Conservation (phyloP, 306 rosid species). For the Prunus armeniaca region DNA sequence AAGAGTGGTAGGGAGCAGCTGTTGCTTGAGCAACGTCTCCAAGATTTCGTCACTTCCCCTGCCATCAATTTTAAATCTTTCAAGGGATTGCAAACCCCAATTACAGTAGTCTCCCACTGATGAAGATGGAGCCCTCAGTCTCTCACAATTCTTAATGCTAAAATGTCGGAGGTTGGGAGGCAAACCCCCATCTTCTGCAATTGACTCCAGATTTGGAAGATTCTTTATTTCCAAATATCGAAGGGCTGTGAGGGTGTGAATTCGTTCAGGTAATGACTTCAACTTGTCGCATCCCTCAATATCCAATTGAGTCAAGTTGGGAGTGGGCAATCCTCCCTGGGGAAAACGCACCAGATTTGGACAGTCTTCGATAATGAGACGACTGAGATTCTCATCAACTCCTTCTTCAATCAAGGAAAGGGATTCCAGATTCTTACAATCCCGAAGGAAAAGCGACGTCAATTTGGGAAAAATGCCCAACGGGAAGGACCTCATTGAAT, state of each 20-base stretch:
- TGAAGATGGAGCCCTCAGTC: background rate
- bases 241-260: too few relatives aligned
- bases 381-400: background rate
- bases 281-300: too few relatives aligned
- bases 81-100: background rate
- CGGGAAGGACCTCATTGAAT: background rate
- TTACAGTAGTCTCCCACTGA: background rate
- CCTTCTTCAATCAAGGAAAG: background rate
- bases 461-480: background rate
- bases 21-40: background rate
- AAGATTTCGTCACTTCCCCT: background rate
- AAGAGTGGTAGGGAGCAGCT: background rate
- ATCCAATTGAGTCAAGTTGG: too few relatives aligned
- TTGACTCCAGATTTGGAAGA: too few relatives aligned
- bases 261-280: too few relatives aligned
- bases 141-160: fast-evolving
- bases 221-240: too few relatives aligned
- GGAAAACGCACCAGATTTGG: constrained; percentile 32
- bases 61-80: fast-evolving
- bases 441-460: too few relatives aligned
- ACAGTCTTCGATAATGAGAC: fast-evolving
- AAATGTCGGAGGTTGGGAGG: background rate
- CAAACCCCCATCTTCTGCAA: too few relatives aligned
- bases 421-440: constrained; percentile 12
- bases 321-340: background rate